Conservation (phyloP, 2,329 filamentous ascomycete species). For the Harringtonia aguacate region DNA sequence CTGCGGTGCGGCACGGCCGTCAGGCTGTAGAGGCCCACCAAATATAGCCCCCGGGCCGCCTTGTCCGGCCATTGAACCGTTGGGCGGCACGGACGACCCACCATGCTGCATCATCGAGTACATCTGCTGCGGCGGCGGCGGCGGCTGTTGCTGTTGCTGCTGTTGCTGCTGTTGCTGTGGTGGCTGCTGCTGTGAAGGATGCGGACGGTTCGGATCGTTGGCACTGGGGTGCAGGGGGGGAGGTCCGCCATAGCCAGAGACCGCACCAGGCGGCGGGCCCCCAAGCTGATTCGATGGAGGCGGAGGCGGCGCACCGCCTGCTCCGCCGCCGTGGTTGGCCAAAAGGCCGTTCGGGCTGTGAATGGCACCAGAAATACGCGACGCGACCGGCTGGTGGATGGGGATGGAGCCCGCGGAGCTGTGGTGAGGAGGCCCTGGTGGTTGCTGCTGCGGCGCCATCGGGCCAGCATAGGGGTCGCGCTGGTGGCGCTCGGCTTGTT, state of each 20-base stretch:
- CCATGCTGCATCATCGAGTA: constrained; percentile 44
- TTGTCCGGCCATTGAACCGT: constrained; percentile 44
- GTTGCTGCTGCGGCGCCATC: constrained; percentile 18
- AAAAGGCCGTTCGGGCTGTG: constrained; percentile 88
- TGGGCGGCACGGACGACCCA: constrained; percentile 30
- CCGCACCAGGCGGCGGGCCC: constrained; percentile 32
- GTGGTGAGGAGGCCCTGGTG: constrained; percentile 62
- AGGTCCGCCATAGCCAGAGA: constrained; percentile 42
- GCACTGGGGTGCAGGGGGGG: constrained; percentile 35
- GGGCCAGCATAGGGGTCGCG: constrained; percentile 42
- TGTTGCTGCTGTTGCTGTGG: constrained; percentile 4
- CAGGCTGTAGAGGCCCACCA: constrained; percentile 55
- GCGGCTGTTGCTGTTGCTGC: not conserved
- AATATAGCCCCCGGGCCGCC: constrained; percentile 56
- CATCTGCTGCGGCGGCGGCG: constrained; percentile 37
- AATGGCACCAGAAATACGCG: constrained; percentile 68
- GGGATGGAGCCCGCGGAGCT: constrained; percentile 81
- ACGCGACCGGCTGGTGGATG: constrained; percentile 87
- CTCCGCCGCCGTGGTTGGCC: constrained; percentile 50
- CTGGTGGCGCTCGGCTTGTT: constrained; percentile 51
- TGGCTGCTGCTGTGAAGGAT: constrained; percentile 8
- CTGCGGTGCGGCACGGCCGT: constrained; percentile 52
- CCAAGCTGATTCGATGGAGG: constrained; percentile 41
- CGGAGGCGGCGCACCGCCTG: constrained; percentile 23
- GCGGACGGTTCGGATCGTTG: constrained; percentile 25